Evolutionary conservation across 2,329 filamentous ascomycete genomes (phyloP).

Genomic region (Trichophaea hybrida): DNA sequence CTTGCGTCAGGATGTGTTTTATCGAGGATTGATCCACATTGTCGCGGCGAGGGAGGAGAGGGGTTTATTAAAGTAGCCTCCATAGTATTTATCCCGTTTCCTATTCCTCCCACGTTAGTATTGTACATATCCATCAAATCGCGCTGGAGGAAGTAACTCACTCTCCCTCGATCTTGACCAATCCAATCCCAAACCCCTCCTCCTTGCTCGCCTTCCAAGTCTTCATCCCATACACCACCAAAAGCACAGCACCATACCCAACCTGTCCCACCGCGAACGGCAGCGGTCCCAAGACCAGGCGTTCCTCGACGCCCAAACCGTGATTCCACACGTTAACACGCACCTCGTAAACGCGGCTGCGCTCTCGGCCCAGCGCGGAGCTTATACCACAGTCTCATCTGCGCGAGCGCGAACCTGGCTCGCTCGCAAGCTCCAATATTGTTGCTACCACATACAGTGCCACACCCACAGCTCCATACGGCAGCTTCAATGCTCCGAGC

Average conservation of each 20-base stretch:
- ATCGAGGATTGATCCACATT: slow-evolving; percentile 77
- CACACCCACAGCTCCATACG: slow-evolving; percentile 37
- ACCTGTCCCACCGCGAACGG: slow-evolving; percentile 83
- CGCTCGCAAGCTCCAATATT: slow-evolving; percentile 62
- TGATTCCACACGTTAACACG: slow-evolving; percentile 54
- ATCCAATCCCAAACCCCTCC: background rate
- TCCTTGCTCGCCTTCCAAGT: slow-evolving; percentile 30
- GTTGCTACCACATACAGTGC: slow-evolving; percentile 43
- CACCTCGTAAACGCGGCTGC: slow-evolving; percentile 66
- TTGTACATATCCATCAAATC: too few relatives aligned
- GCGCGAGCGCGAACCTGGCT: slow-evolving; percentile 84
- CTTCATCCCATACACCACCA: slow-evolving; percentile 54
- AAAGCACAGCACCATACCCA: slow-evolving; percentile 54
- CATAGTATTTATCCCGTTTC: background rate
- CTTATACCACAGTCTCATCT: slow-evolving; percentile 65
- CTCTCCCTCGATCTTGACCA: background rate
- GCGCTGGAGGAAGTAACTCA: background rate
- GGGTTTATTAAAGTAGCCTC: slow-evolving; percentile 10
- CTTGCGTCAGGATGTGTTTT: slow-evolving; percentile 88
- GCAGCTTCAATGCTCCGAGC: slow-evolving; percentile 37
- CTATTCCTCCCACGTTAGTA: background rate
- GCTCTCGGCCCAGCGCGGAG: slow-evolving; percentile 73
- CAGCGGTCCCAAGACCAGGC: slow-evolving; percentile 53
- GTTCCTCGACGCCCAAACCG: slow-evolving; percentile 42
- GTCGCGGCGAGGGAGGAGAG: slow-evolving; percentile 48